Evolutionary conservation across 495 filamentous ascomycete species (phyloP).

Genomic region (Aspergillus ostianus): DNA sequence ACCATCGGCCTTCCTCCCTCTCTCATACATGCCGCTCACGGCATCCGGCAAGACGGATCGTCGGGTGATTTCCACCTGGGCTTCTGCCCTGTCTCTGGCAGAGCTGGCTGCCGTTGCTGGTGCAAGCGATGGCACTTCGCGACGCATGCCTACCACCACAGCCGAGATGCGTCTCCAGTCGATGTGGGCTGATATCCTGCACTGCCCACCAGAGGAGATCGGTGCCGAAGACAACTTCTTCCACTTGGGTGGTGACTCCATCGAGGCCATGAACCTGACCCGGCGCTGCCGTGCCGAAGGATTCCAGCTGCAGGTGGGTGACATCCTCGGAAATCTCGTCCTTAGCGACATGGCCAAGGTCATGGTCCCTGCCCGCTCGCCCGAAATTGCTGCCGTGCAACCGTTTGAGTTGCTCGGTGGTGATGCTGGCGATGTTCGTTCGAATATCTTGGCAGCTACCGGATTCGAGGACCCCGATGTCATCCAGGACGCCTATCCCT

Average conservation of each 20-base stretch:
- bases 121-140: not conserved
- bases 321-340: constrained; percentile 35
- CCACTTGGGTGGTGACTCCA: constrained; percentile 56
- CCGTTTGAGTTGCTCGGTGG: constrained; percentile 17
- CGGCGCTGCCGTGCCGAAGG: constrained; percentile 6
- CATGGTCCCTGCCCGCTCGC: constrained; percentile 18
- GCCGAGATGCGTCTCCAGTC: constrained; percentile 29
- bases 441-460: constrained; percentile 12
- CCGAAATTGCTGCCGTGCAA: constrained; percentile 9
- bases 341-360: constrained; percentile 36
- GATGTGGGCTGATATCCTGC: constrained; percentile 35
- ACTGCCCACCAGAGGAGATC: constrained; percentile 28
- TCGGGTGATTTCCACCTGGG: constrained; percentile 35
- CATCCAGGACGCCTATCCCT: constrained; percentile 33
- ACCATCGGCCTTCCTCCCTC: constrained; percentile 50
- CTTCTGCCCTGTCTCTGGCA: constrained; percentile 12
- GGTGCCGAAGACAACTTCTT: constrained; percentile 50
- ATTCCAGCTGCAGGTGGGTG: constrained; percentile 16
- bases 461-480: constrained; percentile 10
- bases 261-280: constrained; percentile 47
- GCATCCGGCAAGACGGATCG: constrained; percentile 55
- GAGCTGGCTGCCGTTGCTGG: constrained; percentile 20
- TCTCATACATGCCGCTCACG: constrained; percentile 45
- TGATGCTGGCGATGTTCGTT: constrained; percentile 19
- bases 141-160: constrained; percentile 11